A percentile compares a stretch with the other conserved stretches of the same genome.
Evolutionary conservation across 345 rosid species (phyloP).

Genomic region (Kandelia obovata): DNA sequence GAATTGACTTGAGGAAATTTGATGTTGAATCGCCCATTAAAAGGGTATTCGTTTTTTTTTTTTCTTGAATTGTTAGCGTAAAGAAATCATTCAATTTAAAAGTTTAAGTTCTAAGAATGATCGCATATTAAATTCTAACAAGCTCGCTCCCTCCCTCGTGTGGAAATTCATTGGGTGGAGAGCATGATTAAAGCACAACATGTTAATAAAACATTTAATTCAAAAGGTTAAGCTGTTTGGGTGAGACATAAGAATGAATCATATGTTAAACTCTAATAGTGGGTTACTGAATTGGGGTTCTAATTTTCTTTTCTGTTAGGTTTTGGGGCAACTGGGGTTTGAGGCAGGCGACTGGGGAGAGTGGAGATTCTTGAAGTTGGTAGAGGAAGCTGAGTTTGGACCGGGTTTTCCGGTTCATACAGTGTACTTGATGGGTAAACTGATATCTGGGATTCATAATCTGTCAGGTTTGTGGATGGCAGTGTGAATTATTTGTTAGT

Average conservation of each 20-base stretch:
- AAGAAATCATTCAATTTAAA: no score
- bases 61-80: background rate
- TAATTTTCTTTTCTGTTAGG: constrained; percentile 31
- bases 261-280: background rate
- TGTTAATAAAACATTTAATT: no score
- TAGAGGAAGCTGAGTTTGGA: constrained; percentile 81
- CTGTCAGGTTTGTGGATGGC: constrained; percentile 42
- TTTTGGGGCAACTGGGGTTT: constrained; percentile 49
- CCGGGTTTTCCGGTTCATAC: constrained; percentile 51
- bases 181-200: no score
- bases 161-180: no score
- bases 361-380: constrained; percentile 57
- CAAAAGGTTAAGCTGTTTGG: no score
- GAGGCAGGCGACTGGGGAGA: constrained; percentile 38
- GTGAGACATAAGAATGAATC: no score
- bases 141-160: no score
- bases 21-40: constrained; percentile 44
- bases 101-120: no score
- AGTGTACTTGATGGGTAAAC: constrained; percentile 50
- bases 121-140: no score
- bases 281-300: background rate
- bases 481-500: background rate
- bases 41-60: constrained; percentile 33
- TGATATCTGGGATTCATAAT: constrained; percentile 20
- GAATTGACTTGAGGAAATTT: constrained; percentile 34